Percentiles rank a stretch among this genome's conserved stretches.
Conservation (phyloP, 495 filamentous ascomycete species). For the Corynascus novoguineensis region DNA sequence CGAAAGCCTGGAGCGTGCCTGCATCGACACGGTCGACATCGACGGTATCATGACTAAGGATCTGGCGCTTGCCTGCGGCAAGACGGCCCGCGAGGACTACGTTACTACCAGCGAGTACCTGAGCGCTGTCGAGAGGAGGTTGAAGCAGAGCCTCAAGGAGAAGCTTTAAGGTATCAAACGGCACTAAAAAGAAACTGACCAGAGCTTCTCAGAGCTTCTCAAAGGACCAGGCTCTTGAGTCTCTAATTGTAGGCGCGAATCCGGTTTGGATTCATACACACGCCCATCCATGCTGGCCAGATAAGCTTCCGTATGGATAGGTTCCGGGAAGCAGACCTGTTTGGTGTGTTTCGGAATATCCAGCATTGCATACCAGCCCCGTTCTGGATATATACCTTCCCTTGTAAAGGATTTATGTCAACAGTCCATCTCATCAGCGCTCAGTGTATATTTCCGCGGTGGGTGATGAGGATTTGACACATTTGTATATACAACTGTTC, state of each 20-base stretch:
- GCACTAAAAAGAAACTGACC: not conserved
- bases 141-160: conserved; percentile 58
- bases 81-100: conserved; percentile 72
- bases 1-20: conserved; percentile 87
- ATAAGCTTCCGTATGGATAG: not conserved
- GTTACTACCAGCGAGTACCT: conserved; percentile 87
- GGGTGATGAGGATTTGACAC: not conserved
- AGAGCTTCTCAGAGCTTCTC: not conserved
- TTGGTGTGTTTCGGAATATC: not conserved
- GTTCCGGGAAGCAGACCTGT: not conserved
- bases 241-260: too few relatives aligned
- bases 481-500: conserved; percentile 1
- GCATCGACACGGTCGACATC: conserved; percentile 84
- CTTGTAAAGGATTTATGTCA: not conserved
- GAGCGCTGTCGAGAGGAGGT: conserved; percentile 77
- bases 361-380: not conserved
- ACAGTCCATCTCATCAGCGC: not conserved
- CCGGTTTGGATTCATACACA: too few relatives aligned
- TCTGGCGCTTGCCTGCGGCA: conserved; percentile 83
- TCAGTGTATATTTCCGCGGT: not conserved
- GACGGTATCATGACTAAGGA: conserved; percentile 99
- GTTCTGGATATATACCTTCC: not conserved
- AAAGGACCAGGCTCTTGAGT: too few relatives aligned
- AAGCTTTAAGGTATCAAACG: conserved; percentile 37
- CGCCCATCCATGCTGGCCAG: not conserved